Evolutionary conservation across 371 early-diverging fungal genomes (phyloP), one percentile per base, ranked within the genome.

Genomic region (Actinomortierella wolfii): DNA sequence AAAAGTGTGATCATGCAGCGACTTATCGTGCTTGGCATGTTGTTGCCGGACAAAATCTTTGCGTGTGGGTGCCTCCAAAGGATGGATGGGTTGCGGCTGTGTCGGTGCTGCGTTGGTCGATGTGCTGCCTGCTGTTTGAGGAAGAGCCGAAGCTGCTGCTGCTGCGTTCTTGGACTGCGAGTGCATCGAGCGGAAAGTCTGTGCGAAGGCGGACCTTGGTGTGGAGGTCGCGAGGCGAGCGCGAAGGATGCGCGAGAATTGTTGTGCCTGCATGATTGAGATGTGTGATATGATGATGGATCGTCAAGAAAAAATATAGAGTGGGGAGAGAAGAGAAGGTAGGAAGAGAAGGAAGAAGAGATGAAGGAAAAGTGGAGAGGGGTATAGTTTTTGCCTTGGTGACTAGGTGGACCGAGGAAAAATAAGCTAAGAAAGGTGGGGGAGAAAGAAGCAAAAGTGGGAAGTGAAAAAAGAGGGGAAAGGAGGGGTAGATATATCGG

Each of bases 1-100:
- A 68, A 92, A 92, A 1, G 88, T 87, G 68, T 86, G 85, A 62
- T 90, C 89, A 78, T 86, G 79, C 28, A 55, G 78, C 67, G 50
- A 64, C 44, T 50, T 56, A 42, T 57, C 48, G 9, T 45, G 44
- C 26, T 50, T 34, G 20, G 61, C 18, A 45, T 66, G n/a, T 23
- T 49, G n/a, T 8, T 61, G 25, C 57, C 66, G 57, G 54, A 20
- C 70, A 58, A 23, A 56, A 47, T 57, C 57, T 61, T 50, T 54
- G 51, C 54, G 57, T 52, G 56, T 54, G 44, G 66, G 70, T 15
- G 69, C 55, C 28, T 62, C 63, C 44, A 50, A 63, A 17, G 71
- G 50, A 14, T 45, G 76, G 44, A n/a, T 58, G 43, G 7, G 77
- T 59, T 21, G 79, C 43, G 11, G 64, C 51, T 0, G 64, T 57